Evolutionary conservation across 1,284 basidiomycete genomes (phyloP).

Genomic region (Pyrrhoderma noxium): DNA sequence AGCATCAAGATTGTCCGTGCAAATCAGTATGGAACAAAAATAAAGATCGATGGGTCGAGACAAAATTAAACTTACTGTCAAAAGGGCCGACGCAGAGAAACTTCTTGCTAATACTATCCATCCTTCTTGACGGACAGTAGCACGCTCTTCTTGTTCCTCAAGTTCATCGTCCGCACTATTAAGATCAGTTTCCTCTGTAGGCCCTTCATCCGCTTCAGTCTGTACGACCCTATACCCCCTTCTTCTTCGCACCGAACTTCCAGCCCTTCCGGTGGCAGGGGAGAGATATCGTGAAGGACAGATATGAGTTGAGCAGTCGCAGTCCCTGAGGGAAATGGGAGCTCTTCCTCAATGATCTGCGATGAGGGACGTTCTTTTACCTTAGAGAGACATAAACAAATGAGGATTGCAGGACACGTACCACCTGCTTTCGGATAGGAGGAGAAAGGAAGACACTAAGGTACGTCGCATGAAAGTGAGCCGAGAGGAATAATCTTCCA

Average conservation of each 20-base stretch:
- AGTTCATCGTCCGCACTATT: slow-evolving; percentile 26
- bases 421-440: slow-evolving; percentile 89
- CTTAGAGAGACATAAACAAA: slow-evolving; percentile 1
- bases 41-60: slow-evolving; percentile 9
- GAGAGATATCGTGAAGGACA: slow-evolving; percentile 76
- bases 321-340: slow-evolving; percentile 92
- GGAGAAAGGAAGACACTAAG: slow-evolving; percentile 87
- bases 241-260: slow-evolving; percentile 26
- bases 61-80: slow-evolving; percentile 56
- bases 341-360: slow-evolving; percentile 88
- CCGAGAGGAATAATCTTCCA: no score
- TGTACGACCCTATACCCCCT: slow-evolving; percentile 45
- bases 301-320: slow-evolving; percentile 94
- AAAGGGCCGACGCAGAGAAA: slow-evolving; percentile 59
- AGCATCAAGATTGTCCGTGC: background rate
- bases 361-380: background rate
- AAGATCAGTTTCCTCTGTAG: slow-evolving; percentile 10
- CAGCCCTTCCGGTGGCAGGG: slow-evolving; percentile 41
- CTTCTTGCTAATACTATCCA: slow-evolving; percentile 72
- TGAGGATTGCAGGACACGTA: slow-evolving; percentile 31
- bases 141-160: slow-evolving; percentile 32
- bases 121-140: slow-evolving; percentile 49
- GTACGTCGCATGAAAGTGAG: slow-evolving; percentile 1
- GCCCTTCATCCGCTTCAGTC: slow-evolving; percentile 24
- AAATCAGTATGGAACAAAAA: background rate